Conservation (phyloP, 2,329 filamentous ascomycete species). For the Proliferodiscus dingleyae region DNA sequence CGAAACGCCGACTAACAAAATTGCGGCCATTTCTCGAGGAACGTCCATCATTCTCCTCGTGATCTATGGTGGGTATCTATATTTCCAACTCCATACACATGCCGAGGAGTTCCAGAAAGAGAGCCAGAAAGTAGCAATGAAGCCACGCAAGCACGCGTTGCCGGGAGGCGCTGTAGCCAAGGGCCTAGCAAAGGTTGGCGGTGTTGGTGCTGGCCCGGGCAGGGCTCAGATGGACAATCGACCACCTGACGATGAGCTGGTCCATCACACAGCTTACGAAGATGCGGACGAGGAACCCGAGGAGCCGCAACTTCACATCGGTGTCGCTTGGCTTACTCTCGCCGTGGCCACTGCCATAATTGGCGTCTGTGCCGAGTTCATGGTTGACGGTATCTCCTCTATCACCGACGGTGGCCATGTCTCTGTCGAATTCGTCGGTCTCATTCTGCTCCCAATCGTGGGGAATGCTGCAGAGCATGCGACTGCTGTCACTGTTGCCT, state of each 20-base stretch:
- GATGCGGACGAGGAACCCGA: constrained; percentile 66
- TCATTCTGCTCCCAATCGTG: constrained; percentile 76
- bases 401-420: constrained; percentile 66
- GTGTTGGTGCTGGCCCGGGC: constrained; percentile 28
- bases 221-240: constrained; percentile 20
- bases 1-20: constrained; percentile 38
- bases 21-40: constrained; percentile 64
- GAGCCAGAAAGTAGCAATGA: constrained; percentile 69
- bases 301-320: constrained; percentile 66
- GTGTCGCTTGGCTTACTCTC: constrained; percentile 68
- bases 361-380: constrained; percentile 69
- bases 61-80: constrained; percentile 77
- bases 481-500: constrained; percentile 73
- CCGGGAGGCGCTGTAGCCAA: constrained; percentile 29
- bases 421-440: constrained; percentile 74
- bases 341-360: constrained; percentile 67
- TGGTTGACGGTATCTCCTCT: constrained; percentile 69
- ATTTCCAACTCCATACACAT: constrained; percentile 90
- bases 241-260: constrained; percentile 31
- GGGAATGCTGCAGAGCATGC: constrained; percentile 80
- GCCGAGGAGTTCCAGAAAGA: constrained; percentile 72
- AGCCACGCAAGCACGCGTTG: constrained; percentile 39
- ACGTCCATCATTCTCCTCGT: constrained; percentile 76
- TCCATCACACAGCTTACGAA: constrained; percentile 37
- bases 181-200: constrained; percentile 28